Percentiles rank a stretch among this genome's conserved stretches.
These are phyloP conservation scores for Heracleum sosnowskyi DNA, from an alignment of 129 eudicot species.

Conservation along the genomic window DNA sequence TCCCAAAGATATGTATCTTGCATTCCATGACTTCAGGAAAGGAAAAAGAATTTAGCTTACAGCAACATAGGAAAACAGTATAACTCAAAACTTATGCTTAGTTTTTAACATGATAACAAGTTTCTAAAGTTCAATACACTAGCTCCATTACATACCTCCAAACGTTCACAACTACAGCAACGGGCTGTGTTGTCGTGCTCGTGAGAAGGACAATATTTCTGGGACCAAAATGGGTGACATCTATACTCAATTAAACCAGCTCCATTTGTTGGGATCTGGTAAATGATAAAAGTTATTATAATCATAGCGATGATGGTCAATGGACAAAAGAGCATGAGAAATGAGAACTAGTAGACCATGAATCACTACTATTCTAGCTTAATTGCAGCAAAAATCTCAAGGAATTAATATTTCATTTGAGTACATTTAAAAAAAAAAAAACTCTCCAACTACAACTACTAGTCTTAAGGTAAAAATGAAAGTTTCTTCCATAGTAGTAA, in stretches of 20 bases:
- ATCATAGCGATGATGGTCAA: background rate
- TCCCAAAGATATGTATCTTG: constrained; percentile 72
- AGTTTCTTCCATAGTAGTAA: background rate
- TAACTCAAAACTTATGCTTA: background rate
- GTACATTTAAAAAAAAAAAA: too few relatives aligned
- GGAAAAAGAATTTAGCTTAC: constrained; percentile 10
- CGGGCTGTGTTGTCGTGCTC: constrained; percentile 88
- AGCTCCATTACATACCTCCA: constrained; percentile 53
- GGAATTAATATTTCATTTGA: background rate
- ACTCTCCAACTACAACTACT: background rate
- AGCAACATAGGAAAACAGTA: background rate
- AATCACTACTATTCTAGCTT: background rate
- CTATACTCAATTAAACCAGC: constrained; percentile 95
- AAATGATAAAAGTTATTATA: background rate
- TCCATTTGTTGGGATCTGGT: constrained; percentile 79
- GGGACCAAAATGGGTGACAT: constrained; percentile 99
- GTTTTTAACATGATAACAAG: background rate
- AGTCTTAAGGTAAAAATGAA: background rate
- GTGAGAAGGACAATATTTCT: constrained; percentile 92
- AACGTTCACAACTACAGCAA: constrained; percentile 96
- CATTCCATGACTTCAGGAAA: constrained; percentile 58
- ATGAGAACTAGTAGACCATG: background rate
- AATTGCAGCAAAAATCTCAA: background rate
- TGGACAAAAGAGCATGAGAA: background rate
- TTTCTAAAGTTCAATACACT: background rate